These are phyloP conservation scores for Hymenoscyphus scutula DNA, from an alignment of 2,329 filamentous ascomycete genomes.

Conservation along the genomic window DNA sequence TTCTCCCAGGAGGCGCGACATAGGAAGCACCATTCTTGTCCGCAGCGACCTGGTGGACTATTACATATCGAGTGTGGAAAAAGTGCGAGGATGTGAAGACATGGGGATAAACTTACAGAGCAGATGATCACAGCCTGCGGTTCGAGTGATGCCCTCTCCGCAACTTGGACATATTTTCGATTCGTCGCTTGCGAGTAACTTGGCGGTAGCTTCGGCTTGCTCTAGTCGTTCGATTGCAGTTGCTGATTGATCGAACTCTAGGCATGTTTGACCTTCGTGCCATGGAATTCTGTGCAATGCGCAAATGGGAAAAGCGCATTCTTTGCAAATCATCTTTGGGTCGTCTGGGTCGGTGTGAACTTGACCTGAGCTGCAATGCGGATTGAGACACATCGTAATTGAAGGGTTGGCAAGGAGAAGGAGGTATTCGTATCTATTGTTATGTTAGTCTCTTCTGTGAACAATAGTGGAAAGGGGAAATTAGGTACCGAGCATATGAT, in stretches of 20 bases:
- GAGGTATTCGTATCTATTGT: conserved; percentile 22
- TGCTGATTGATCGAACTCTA: conserved; percentile 26
- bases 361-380: conserved; percentile 23
- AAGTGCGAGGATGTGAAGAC: background rate
- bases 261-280: conserved; percentile 27
- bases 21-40: conserved; percentile 27
- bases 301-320: conserved; percentile 26
- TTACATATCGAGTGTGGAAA: background rate
- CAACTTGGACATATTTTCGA: conserved; percentile 26
- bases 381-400: conserved; percentile 24
- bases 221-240: conserved; percentile 28
- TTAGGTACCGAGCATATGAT: conserved; percentile 18
- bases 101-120: conserved; percentile 19
- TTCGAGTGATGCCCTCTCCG: conserved; percentile 22
- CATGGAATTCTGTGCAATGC: conserved; percentile 27
- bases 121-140: conserved; percentile 29
- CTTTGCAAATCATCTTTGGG: conserved; percentile 26
- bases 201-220: conserved; percentile 28
- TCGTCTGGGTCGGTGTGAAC: conserved; percentile 14
- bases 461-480: background rate
- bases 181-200: conserved; percentile 22
- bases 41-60: conserved; percentile 21
- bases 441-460: background rate
- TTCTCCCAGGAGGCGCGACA: conserved; percentile 27
- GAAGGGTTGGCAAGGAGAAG: conserved; percentile 13